These are phyloP conservation scores for Leccinum pellstonianum DNA, from an alignment of 768 basidiomycete genomes.

Conservation along the genomic window DNA sequence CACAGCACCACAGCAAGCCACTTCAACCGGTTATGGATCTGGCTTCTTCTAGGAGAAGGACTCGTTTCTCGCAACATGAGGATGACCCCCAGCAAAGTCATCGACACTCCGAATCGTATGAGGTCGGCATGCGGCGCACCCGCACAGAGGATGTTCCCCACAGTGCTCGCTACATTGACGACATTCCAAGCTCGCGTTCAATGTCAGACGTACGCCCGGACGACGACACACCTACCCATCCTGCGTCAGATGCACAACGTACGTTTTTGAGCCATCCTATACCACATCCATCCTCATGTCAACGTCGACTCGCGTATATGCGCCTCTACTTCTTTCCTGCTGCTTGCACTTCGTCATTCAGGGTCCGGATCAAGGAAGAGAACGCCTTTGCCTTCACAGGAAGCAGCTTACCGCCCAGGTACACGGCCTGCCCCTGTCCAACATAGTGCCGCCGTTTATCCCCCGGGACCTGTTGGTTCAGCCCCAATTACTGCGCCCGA, in stretches of 20 bases:
- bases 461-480: slow-evolving; percentile 2
- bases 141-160: slow-evolving; percentile 22
- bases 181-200: slow-evolving; percentile 20
- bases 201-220: slow-evolving; percentile 19
- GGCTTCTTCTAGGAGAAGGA: slow-evolving; percentile 12
- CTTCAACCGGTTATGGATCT: slow-evolving; percentile 14
- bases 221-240: slow-evolving; percentile 18
- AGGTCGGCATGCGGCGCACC: slow-evolving; percentile 17
- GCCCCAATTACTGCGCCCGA: slow-evolving; percentile 9
- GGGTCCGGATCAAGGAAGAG: slow-evolving; percentile 35
- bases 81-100: slow-evolving; percentile 10
- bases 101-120: slow-evolving; percentile 15
- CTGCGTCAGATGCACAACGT: slow-evolving; percentile 36
- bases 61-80: slow-evolving; percentile 26
- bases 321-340: slow-evolving; percentile 19
- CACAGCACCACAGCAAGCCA: slow-evolving; percentile 17
- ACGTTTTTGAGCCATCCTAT: slow-evolving; percentile 36
- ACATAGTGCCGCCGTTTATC: slow-evolving; percentile 10
- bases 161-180: slow-evolving; percentile 15
- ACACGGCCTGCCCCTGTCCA: slow-evolving; percentile 13
- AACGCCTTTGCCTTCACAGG: slow-evolving; percentile 38
- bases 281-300: slow-evolving; percentile 29
- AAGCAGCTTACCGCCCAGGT: slow-evolving; percentile 28
- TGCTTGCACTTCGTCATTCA: slow-evolving; percentile 21
- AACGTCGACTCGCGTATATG: slow-evolving; percentile 26